Base-by-base conservation (phyloP, 805 yeast genomes). In the Huiozyma naganishii region DNA sequence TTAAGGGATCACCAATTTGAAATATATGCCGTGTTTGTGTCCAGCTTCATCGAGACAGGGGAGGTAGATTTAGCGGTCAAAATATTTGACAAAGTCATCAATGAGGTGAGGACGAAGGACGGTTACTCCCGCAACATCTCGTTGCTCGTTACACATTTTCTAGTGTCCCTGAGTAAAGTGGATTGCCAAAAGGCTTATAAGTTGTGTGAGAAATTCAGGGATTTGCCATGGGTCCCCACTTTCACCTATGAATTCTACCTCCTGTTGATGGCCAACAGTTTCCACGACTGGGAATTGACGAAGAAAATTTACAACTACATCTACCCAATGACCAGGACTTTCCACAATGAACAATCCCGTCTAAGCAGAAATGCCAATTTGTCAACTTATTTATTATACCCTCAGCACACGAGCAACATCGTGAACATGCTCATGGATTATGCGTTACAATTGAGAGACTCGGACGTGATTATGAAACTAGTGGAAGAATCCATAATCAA, bases 31-130 rank as follows among this genome's bases (percentile, higher is more conserved):
- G 58, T 66, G 37, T 62, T 78, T 45, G 67, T 81, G 32, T 70
- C 76, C 32, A 69, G 80, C 1, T 63, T 82, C 42, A 68, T 77
- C 9, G 63, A 66, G 41, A 73, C 75, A 37, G 73, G 71, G 36
- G 74, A 79, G 48, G 49, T 69, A 33, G 64, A 67, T 7, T 51
- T 71, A 36, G 79, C 86, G 4, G 70, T 81, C 1, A 67, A 71
- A 45, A 70, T 80, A 44, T 62, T 83, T 52, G 83, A 81, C 54
- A 65, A 69, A 36, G 65, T 80, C 6, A 57, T 81, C 36, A 51
- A 66, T 0, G 73, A 74, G 38, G 69, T 69, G 7, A 68, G 67
- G 52, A 52, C 58, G 23, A 60, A 61, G 40, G 56, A 59, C 33
- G 64, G 66, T 10, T 53, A 56, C 13, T 57, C 58, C 28, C 38